Evolutionary conservation across 345 rosid species (phyloP).

Genomic region (Erysimum cheiranthoides): DNA sequence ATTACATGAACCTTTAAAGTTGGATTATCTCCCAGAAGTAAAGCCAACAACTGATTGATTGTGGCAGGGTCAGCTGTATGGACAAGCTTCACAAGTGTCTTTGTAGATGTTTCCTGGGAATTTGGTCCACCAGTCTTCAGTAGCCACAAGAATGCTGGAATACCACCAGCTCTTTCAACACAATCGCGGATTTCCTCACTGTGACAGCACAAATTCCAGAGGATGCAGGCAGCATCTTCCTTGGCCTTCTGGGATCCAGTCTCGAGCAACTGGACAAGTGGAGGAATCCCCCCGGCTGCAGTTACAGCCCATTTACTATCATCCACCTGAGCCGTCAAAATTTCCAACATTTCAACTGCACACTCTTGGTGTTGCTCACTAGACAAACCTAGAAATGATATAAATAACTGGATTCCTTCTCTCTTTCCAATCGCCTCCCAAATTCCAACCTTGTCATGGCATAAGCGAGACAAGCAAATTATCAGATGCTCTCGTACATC

Average conservation of each 20-base stretch:
- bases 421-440: conserved; percentile 87
- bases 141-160: conserved; percentile 82
- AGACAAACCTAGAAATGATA: conserved; percentile 84
- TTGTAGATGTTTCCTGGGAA: conserved; percentile 77
- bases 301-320: conserved; percentile 99
- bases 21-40: conserved; percentile 71
- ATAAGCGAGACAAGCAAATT: conserved; percentile 63
- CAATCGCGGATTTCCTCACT: conserved; percentile 90
- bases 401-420: conserved; percentile 83
- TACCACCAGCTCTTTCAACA: conserved; percentile 89
- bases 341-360: conserved; percentile 71
- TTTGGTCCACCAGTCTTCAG: conserved; percentile 69
- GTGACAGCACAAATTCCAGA: conserved; percentile 84
- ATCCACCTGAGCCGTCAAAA: conserved; percentile 76
- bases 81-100: conserved; percentile 71
- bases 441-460: conserved; percentile 57
- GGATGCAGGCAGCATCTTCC: conserved; percentile 78
- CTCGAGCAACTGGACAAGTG: conserved; percentile 81
- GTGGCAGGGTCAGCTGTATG: conserved; percentile 80
- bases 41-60: conserved; percentile 72
- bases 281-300: conserved; percentile 98
- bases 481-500: conserved; percentile 75
- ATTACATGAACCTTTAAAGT: conserved; percentile 67
- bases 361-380: conserved; percentile 91
- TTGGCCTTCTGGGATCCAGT: conserved; percentile 81